A percentile compares a stretch with the other conserved stretches of the same genome.
Conservation (phyloP, 2,329 filamentous ascomycete species). For the Aspergillus intermedius region DNA sequence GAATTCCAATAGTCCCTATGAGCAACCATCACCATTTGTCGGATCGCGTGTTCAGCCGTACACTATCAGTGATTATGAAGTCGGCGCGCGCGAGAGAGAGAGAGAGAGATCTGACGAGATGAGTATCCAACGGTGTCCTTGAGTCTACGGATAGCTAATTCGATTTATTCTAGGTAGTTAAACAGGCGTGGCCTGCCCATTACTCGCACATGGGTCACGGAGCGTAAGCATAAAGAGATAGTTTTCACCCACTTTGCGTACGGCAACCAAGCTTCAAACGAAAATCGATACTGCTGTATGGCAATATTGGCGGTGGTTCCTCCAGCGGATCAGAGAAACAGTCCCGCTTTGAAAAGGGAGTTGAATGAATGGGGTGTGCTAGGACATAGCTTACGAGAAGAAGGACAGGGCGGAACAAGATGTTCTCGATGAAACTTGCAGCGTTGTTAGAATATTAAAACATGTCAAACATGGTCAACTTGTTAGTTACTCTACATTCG, state of each 20-base stretch:
- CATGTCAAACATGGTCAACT: too few species aligned
- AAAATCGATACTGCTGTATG: conserved; percentile 14
- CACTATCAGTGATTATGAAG: neutral
- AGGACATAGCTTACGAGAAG: neutral
- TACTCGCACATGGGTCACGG: conserved; percentile 16
- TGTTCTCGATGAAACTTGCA: too few species aligned
- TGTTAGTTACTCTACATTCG: too few species aligned
- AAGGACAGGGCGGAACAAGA: neutral
- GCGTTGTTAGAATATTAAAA: too few species aligned
- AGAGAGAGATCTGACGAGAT: neutral
- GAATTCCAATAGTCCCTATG: neutral
- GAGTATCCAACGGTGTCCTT: neutral
- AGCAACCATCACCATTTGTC: neutral
- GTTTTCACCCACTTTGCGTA: conserved; percentile 16
- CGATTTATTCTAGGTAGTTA: conserved; percentile 2
- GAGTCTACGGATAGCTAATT: neutral
- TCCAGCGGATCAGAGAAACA: neutral
- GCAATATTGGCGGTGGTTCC: conserved; percentile 20
- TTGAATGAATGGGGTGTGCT: conserved; percentile 4
- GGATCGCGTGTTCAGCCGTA: neutral
- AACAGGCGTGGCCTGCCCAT: conserved; percentile 6
- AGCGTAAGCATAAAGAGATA: conserved; percentile 12
- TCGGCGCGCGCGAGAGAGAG: neutral
- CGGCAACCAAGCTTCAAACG: conserved; percentile 15
- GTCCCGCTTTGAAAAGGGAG: neutral